Evolutionary conservation across 257 asterid species (phyloP).

Genomic region (Solanum neorickii): DNA sequence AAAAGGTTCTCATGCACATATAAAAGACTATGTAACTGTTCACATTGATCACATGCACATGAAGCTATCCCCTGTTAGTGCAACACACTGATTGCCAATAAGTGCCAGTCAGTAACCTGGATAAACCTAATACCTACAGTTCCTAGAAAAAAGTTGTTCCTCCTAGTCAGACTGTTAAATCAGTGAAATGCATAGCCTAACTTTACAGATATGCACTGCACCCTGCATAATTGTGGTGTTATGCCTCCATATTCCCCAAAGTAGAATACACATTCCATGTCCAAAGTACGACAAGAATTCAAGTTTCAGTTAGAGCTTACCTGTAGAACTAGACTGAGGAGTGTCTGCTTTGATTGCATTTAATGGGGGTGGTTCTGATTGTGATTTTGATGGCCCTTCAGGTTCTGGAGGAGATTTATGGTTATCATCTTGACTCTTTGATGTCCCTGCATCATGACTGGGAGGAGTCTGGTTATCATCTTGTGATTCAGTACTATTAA

Average conservation of each 20-base stretch:
- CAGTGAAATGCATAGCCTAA: background rate
- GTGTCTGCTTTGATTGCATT: slow-evolving; percentile 22
- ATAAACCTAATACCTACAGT: background rate
- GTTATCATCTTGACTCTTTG: slow-evolving; percentile 36
- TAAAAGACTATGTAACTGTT: background rate
- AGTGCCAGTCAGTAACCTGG: background rate
- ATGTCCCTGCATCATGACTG: slow-evolving; percentile 40
- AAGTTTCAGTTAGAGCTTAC: slow-evolving; percentile 31
- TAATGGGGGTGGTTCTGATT: slow-evolving; percentile 42
- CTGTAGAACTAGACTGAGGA: slow-evolving; percentile 28
- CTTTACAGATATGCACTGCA: background rate
- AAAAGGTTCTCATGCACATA: background rate
- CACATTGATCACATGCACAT: background rate
- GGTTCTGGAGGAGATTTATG: slow-evolving; percentile 31
- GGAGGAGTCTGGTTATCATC: slow-evolving; percentile 44
- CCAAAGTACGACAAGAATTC: background rate
- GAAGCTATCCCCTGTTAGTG: background rate
- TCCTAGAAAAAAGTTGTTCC: background rate
- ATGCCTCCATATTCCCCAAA: background rate
- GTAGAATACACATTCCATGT: background rate
- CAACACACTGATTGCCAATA: background rate
- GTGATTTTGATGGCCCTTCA: slow-evolving; percentile 45
- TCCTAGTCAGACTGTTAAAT: background rate
- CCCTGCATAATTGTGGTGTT: background rate
- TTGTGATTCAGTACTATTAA: slow-evolving; percentile 39